These are phyloP conservation scores for Xylaria curta DNA, from an alignment of 495 filamentous ascomycete genomes.

Conservation along the genomic window DNA sequence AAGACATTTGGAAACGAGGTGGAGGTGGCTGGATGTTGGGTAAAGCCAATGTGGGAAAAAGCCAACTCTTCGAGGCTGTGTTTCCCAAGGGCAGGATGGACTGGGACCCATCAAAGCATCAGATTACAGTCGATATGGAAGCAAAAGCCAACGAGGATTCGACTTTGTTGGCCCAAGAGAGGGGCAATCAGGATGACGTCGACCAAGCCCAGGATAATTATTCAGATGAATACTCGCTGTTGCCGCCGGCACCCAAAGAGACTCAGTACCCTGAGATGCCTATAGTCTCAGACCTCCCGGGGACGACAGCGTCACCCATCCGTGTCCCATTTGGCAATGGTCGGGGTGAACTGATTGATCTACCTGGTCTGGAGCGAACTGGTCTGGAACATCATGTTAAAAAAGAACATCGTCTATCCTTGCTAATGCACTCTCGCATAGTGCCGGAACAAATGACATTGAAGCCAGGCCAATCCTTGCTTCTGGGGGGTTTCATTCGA, in stretches of 20 bases:
- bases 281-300: slow-evolving; percentile 81
- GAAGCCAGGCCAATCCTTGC: slow-evolving; percentile 79
- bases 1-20: slow-evolving; percentile 77
- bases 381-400: slow-evolving; percentile 72
- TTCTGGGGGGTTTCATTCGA: slow-evolving; percentile 86
- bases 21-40: slow-evolving; percentile 97
- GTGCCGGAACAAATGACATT: slow-evolving; percentile 71
- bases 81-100: slow-evolving; percentile 80
- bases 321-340: slow-evolving; percentile 84
- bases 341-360: slow-evolving; percentile 90
- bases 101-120: slow-evolving; percentile 40
- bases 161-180: slow-evolving; percentile 19
- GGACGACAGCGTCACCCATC: slow-evolving; percentile 94
- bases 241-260: slow-evolving; percentile 78
- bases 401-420: slow-evolving; percentile 63
- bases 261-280: slow-evolving; percentile 80
- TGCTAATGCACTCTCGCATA: slow-evolving; percentile 78
- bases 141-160: slow-evolving; percentile 31
- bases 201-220: not conserved
- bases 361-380: slow-evolving; percentile 82
- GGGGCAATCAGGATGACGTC: slow-evolving; percentile 32
- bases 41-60: slow-evolving; percentile 98
- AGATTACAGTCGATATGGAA: slow-evolving; percentile 42
- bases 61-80: slow-evolving; percentile 81
- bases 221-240: slow-evolving; percentile 54